Percentiles rank a stretch among this genome's conserved stretches.
Conservation (phyloP, 2,329 filamentous ascomycete species). For the Fusarium buxicola region DNA sequence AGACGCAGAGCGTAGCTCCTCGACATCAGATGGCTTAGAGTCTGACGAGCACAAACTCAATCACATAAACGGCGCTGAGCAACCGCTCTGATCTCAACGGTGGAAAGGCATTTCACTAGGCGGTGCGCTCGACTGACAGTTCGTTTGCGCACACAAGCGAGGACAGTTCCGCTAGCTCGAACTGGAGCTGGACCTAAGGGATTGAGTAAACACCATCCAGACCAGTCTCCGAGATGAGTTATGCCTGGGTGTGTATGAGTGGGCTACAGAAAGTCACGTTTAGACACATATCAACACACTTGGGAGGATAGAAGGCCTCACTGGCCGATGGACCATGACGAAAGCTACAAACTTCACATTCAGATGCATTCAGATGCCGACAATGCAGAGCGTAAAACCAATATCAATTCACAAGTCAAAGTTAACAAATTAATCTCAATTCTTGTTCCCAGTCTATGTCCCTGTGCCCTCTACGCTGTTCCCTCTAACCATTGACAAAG, state of each 20-base stretch:
- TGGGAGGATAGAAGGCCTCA: slow-evolving; percentile 29
- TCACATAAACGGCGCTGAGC: slow-evolving; percentile 20
- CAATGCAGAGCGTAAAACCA: slow-evolving; percentile 34
- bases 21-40: slow-evolving; percentile 29
- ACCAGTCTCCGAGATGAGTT: not conserved
- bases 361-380: slow-evolving; percentile 20
- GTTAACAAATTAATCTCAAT: not conserved
- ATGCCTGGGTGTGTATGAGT: not conserved
- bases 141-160: slow-evolving; percentile 9
- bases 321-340: slow-evolving; percentile 18
- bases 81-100: slow-evolving; percentile 27
- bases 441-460: not conserved
- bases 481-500: not conserved
- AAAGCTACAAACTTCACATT: slow-evolving; percentile 21
- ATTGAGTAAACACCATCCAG: not conserved
- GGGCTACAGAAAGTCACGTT: slow-evolving; percentile 20
- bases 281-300: slow-evolving; percentile 29
- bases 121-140: slow-evolving; percentile 3
- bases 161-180: not conserved
- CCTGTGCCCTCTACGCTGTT: not conserved
- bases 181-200: not conserved
- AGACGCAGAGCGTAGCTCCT: slow-evolving; percentile 43
- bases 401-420: not conserved
- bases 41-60: slow-evolving; percentile 8
- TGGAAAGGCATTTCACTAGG: not conserved